Percentiles rank a stretch among this genome's conserved stretches.
phyloP scores from a whole-genome alignment of 2,329 filamentous ascomycete genomes.

The Camptophora hylomeconis region DNA sequence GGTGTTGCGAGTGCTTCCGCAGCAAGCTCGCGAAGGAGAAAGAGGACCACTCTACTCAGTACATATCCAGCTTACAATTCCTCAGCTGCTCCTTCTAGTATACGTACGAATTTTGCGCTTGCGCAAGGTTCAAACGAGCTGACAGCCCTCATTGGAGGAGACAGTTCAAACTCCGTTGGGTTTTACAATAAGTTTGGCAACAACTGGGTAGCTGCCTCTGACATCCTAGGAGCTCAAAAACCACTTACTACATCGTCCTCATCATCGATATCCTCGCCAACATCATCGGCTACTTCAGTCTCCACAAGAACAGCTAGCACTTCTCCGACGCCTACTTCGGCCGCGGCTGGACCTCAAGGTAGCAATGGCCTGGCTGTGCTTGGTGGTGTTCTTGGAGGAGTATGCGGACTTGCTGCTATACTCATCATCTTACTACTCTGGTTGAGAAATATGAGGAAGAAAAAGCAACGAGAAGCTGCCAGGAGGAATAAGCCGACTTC shows the following conservation, averaged over 20 bases:
- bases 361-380: conserved; percentile 45
- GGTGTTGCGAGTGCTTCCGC: conserved; percentile 2
- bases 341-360: conserved; percentile 21
- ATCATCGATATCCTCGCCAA: conserved; percentile 18
- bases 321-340: conserved; percentile 19
- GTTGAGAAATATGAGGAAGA: conserved; percentile 47
- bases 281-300: conserved; percentile 17
- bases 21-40: conserved; percentile 24
- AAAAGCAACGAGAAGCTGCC: conserved; percentile 30
- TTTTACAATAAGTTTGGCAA: conserved; percentile 69
- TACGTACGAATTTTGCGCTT: conserved; percentile 57
- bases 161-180: conserved; percentile 50
- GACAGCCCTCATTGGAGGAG: conserved; percentile 69
- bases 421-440: conserved; percentile 61
- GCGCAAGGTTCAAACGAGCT: conserved; percentile 52
- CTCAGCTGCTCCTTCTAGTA: conserved; percentile 52
- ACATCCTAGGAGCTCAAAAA: conserved; percentile 42
- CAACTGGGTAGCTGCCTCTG: conserved; percentile 60
- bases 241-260: conserved; percentile 19
- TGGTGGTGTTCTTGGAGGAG: conserved; percentile 69
- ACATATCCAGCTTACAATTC: conserved; percentile 67
- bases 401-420: conserved; percentile 59
- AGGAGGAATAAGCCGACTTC: conserved; percentile 34
- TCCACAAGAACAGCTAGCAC: conserved; percentile 21
- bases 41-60: conserved; percentile 42